Conservation (phyloP, 202 grass and related monocot species). For the Musa balbisiana region DNA sequence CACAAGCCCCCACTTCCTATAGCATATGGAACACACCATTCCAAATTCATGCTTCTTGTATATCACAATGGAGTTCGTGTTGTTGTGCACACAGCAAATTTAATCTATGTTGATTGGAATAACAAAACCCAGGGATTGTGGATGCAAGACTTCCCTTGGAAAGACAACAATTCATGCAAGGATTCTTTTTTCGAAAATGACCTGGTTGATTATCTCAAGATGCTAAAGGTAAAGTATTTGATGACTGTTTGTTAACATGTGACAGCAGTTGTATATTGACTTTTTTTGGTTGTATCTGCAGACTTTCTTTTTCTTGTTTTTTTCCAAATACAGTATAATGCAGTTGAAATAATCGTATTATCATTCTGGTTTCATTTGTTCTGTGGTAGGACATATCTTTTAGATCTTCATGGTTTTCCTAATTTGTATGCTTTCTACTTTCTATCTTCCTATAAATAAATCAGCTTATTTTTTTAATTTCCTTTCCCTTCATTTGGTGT, state of each 20-base stretch:
- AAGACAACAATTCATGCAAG: slow-evolving; percentile 45
- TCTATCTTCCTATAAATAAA: no score
- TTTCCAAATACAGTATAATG: not conserved
- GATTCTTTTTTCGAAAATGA: slow-evolving; percentile 68
- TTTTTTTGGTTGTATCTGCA: not conserved
- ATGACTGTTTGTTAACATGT: not conserved
- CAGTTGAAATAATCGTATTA: not conserved
- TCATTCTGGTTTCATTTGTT: not conserved
- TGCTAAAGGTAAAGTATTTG: slow-evolving; percentile 53
- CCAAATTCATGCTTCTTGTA: slow-evolving; percentile 86
- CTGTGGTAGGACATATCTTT: not conserved
- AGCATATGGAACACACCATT: slow-evolving; percentile 96
- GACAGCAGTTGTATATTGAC: not conserved
- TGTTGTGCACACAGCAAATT: slow-evolving; percentile 95
- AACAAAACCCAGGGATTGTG: slow-evolving; percentile 93
- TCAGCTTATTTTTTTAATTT: not conserved
- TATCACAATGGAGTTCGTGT: slow-evolving; percentile 73
- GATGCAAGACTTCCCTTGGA: slow-evolving; percentile 97
- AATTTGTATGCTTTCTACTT: not conserved
- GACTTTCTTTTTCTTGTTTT: not conserved
- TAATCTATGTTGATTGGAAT: slow-evolving; percentile 96
- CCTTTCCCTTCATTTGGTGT: not conserved
- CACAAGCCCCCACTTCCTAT: slow-evolving; percentile 87
- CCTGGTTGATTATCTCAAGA: slow-evolving; percentile 73
- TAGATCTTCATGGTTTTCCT: not conserved